These are phyloP conservation scores for Colletotrichum sp. DNA, from an alignment of 2,329 filamentous ascomycete species.

Conservation along the genomic window DNA sequence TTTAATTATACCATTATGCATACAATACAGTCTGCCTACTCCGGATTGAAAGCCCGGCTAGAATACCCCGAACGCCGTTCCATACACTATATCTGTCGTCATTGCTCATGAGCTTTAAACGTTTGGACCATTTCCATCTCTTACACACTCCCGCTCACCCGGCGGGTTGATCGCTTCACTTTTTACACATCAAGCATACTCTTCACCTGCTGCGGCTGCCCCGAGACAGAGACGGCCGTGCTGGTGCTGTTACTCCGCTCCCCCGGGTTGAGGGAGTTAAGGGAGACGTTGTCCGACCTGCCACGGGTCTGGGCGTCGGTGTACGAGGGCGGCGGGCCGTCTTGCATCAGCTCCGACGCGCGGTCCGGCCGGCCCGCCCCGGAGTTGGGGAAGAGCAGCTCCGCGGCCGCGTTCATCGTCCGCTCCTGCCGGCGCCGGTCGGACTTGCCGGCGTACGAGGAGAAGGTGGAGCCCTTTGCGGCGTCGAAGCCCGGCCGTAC, in stretches of 20 bases:
- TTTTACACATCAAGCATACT: slow-evolving; percentile 61
- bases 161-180: neutral
- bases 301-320: slow-evolving; percentile 23
- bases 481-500: slow-evolving; percentile 29
- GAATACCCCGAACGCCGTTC: neutral
- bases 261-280: slow-evolving; percentile 24
- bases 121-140: neutral
- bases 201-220: slow-evolving; percentile 55
- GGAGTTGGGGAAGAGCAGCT: slow-evolving; percentile 54
- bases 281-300: neutral
- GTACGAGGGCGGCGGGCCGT: slow-evolving; percentile 49
- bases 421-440: slow-evolving; percentile 51
- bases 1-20: neutral
- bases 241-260: slow-evolving; percentile 50
- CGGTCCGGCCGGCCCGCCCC: slow-evolving; percentile 35
- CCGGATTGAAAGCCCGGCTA: neutral
- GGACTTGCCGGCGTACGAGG: slow-evolving; percentile 45
- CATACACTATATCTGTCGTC: neutral
- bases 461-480: slow-evolving; percentile 23
- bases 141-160: neutral
- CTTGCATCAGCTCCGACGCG: slow-evolving; percentile 44
- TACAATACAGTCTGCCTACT: neutral
- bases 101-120: slow-evolving; percentile 1
- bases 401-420: slow-evolving; percentile 46
- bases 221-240: slow-evolving; percentile 50